phyloP scores from a whole-genome alignment of 108 stramenopile genomes.

The Cafeteria roenbergensis region DNA sequence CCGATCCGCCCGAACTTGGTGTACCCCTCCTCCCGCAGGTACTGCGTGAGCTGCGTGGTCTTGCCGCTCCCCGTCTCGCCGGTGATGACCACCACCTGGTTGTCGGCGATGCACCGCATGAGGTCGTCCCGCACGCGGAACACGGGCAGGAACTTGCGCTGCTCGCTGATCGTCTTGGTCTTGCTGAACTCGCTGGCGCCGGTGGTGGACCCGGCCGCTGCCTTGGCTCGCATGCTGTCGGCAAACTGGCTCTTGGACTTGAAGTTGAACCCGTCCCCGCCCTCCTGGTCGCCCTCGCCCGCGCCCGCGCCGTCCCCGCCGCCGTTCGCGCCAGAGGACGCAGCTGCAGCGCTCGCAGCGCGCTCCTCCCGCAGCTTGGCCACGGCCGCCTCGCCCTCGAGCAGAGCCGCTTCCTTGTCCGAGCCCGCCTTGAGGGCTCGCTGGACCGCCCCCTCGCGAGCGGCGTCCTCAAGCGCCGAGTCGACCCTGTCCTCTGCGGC shows the following conservation, averaged over 20 bases:
- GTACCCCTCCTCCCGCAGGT: constrained; percentile 84
- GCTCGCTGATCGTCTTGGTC: constrained; percentile 71
- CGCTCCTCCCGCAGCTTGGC: too few species aligned
- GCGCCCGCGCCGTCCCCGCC: too few species aligned
- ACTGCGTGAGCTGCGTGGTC: constrained; percentile 95
- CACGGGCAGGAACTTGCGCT: constrained; percentile 83
- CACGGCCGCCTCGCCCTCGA: not conserved
- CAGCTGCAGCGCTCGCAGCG: too few species aligned
- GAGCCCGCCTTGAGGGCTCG: not conserved
- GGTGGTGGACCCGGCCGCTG: constrained; percentile 15
- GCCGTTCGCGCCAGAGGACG: too few species aligned
- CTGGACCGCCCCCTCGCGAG: not conserved
- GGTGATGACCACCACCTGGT: constrained; percentile 80
- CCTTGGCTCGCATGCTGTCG: constrained; percentile 54
- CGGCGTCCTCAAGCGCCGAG: constrained; percentile 8
- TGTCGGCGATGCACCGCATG: constrained; percentile 71
- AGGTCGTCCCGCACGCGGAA: constrained; percentile 79
- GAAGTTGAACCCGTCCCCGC: not conserved
- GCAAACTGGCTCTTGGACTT: constrained; percentile 64
- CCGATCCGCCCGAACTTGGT: constrained; percentile 80
- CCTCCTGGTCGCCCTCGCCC: constrained; percentile 66
- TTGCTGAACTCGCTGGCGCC: constrained; percentile 65
- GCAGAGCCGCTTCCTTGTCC: not conserved
- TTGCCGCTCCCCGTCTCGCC: constrained; percentile 84
- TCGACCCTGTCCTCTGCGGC: constrained; percentile 25